Evolutionary conservation across 768 basidiomycete species (phyloP).

Genomic region (Russula emetica): DNA sequence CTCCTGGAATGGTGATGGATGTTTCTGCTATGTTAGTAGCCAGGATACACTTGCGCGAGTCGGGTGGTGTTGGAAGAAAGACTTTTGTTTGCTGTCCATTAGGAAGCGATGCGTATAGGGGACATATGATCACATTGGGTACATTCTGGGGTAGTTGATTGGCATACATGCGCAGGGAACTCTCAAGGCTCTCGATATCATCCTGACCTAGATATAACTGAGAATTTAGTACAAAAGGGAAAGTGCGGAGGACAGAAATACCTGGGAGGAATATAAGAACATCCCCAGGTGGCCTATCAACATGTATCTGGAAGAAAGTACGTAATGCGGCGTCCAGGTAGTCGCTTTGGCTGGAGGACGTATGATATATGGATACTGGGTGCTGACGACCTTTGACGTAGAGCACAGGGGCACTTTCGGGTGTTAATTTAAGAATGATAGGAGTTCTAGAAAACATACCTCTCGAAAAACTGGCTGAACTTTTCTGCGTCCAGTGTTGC

Average conservation of each 20-base stretch:
- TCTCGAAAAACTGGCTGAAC: conserved; percentile 82
- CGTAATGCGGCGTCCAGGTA: conserved; percentile 87
- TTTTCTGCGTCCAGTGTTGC: conserved; percentile 95
- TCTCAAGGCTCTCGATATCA: conserved; percentile 86
- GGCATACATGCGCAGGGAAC: conserved; percentile 65
- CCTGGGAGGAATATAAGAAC: conserved; percentile 93
- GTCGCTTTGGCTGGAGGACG: conserved; percentile 68
- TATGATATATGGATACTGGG: conserved; percentile 81
- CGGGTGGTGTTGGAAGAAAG: conserved; percentile 60
- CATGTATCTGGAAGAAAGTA: conserved; percentile 92
- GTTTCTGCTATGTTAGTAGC: conserved; percentile 99
- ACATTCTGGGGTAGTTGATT: conserved; percentile 53
- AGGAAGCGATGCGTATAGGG: conserved; percentile 86
- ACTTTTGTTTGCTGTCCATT: conserved; percentile 72
- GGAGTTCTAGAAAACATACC: conserved; percentile 46
- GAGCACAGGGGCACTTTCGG: conserved; percentile 71
- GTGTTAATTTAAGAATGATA: conserved; percentile 7
- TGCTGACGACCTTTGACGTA: conserved; percentile 94
- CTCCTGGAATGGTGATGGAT: conserved; percentile 93
- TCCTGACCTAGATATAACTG: conserved; percentile 65
- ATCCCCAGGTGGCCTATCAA: conserved; percentile 74
- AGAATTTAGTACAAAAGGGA: not conserved
- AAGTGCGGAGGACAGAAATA: conserved; percentile 29
- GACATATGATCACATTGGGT: conserved; percentile 62
- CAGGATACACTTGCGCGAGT: conserved; percentile 85